Conservation (phyloP, 495 filamentous ascomycete genomes). For the Gamarada debralockiae region DNA sequence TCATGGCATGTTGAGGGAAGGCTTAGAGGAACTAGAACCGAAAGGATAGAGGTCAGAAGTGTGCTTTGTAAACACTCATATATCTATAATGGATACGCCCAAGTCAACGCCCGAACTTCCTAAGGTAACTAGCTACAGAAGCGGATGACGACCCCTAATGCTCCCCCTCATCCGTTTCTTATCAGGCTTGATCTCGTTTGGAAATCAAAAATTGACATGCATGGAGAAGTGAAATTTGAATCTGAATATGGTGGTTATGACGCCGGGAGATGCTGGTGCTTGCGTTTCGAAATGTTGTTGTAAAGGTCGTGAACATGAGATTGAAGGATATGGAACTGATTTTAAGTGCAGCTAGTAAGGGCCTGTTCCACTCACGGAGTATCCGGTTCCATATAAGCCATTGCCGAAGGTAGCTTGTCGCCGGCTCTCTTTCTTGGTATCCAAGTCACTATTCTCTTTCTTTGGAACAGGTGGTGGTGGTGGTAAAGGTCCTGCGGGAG, state of each 20-base stretch:
- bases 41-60: neutral
- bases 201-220: neutral
- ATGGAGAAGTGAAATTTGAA: neutral
- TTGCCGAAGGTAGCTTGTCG: constrained; percentile 36
- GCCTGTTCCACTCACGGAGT: constrained; percentile 9
- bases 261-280: constrained; percentile 20
- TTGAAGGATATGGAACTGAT: neutral
- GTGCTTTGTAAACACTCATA: neutral
- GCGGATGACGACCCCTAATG: neutral
- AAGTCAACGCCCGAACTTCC: constrained; percentile 18
- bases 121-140: neutral
- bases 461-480: constrained; percentile 37
- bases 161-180: neutral
- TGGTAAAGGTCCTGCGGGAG: constrained; percentile 36
- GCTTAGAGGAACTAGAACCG: constrained; percentile 8
- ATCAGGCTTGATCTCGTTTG: neutral
- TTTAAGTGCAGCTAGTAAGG: neutral
- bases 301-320: neutral
- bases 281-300: neutral
- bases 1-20: constrained; percentile 13
- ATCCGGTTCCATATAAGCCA: constrained; percentile 23
- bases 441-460: constrained; percentile 36
- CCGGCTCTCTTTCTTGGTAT: constrained; percentile 33
- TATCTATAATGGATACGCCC: constrained; percentile 9
- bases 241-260: constrained; percentile 1